Conservation (phyloP, 2,329 filamentous ascomycete genomes). For the Ceratocystiopsis brevicomis region DNA sequence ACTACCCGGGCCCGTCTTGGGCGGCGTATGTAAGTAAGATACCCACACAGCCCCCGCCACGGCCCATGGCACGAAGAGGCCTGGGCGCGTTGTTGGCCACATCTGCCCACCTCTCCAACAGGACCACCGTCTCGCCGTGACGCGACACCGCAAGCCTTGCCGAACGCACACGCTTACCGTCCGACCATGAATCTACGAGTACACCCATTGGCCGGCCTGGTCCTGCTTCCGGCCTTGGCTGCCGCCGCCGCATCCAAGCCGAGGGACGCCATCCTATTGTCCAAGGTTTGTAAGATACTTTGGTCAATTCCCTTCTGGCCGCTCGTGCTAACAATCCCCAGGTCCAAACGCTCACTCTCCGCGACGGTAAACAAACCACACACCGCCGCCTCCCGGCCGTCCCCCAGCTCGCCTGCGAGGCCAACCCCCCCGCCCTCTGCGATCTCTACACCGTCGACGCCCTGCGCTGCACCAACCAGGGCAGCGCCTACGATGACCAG, state of each 20-base stretch:
- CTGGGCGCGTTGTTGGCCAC: no score
- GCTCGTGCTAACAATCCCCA: constrained; percentile 13
- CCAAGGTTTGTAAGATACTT: constrained; percentile 50
- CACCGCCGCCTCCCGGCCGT: constrained; percentile 58
- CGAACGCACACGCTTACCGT: no score
- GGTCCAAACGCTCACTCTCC: constrained; percentile 64
- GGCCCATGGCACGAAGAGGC: no score
- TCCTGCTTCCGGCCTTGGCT: background rate
- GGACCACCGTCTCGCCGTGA: no score
- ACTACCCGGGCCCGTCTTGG: no score
- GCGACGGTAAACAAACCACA: constrained; percentile 44
- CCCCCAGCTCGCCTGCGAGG: constrained; percentile 57
- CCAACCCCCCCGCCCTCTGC: constrained; percentile 46
- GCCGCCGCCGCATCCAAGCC: constrained; percentile 7
- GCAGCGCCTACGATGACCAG: constrained; percentile 56
- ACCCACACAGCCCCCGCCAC: no score
- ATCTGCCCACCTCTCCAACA: no score
- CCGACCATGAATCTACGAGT: constrained; percentile 3
- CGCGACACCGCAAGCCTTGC: no score
- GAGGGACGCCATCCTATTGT: constrained; percentile 35
- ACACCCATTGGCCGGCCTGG: background rate
- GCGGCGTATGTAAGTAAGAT: no score
- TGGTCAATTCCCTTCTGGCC: background rate
- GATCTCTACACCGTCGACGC: constrained; percentile 54
- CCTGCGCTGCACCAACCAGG: constrained; percentile 81